These are phyloP conservation scores for Chytridiales sp. DNA, from an alignment of 371 early-diverging fungal species.

Conservation along the genomic window DNA sequence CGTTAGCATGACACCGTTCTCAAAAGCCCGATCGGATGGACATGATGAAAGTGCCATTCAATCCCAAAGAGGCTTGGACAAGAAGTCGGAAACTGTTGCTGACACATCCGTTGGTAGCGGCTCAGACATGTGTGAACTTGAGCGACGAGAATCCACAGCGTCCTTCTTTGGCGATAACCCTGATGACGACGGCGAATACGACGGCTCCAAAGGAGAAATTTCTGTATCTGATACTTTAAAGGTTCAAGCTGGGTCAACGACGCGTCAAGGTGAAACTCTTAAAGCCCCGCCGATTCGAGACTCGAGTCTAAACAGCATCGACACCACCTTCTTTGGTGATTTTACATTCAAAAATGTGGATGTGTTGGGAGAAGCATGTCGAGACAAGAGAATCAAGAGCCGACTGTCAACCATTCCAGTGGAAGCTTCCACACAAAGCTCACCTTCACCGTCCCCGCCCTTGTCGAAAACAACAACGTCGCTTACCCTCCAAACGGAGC, in stretches of 20 bases:
- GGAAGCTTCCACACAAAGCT: too few species aligned
- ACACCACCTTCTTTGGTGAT: constrained; percentile 52
- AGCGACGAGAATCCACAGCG: constrained; percentile 1
- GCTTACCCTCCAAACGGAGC: too few species aligned
- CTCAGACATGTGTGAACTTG: background rate
- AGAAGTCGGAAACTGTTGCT: too few species aligned
- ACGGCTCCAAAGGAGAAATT: background rate
- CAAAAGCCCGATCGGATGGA: constrained; percentile 2
- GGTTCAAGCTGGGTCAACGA: too few species aligned
- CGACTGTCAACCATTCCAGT: too few species aligned
- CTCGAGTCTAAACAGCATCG: constrained; percentile 34
- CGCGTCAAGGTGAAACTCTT: too few species aligned
- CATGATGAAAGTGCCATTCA: background rate
- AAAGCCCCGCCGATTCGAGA: constrained; percentile 7
- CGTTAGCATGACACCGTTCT: constrained; percentile 11
- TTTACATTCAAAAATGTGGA: constrained; percentile 61
- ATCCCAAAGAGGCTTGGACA: background rate
- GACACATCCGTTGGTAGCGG: background rate
- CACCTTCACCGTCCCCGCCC: too few species aligned
- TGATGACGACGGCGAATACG: constrained; percentile 4
- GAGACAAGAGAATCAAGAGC: constrained; percentile 14
- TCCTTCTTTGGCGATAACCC: background rate
- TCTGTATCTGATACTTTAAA: too few species aligned
- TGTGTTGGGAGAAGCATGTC: constrained; percentile 38
- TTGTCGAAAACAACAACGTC: too few species aligned